Conservation (phyloP, 2,329 filamentous ascomycete genomes). For the Penicillium olsonii region DNA sequence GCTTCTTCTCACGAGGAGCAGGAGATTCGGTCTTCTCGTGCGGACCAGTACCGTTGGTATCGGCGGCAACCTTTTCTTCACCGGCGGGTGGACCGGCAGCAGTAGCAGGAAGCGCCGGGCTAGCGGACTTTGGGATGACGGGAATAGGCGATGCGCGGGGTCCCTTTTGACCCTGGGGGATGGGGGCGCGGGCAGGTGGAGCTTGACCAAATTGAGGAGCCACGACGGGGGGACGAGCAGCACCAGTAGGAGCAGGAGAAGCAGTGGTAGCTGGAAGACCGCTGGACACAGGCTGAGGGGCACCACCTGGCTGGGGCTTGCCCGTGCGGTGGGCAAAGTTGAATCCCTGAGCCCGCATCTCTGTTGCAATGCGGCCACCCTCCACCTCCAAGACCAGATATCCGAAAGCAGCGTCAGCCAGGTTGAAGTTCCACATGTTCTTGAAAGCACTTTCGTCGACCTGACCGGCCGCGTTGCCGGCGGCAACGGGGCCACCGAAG, state of each 20-base stretch:
- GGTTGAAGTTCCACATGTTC: conserved; percentile 99
- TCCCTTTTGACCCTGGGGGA: conserved; percentile 33
- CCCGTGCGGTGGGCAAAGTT: conserved; percentile 95
- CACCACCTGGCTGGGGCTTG: conserved; percentile 62
- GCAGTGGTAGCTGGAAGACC: conserved; percentile 34
- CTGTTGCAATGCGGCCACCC: conserved; percentile 91
- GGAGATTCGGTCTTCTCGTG: conserved; percentile 49
- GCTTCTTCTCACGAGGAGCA: conserved; percentile 60
- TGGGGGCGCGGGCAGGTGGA: conserved; percentile 35
- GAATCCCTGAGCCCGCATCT: conserved; percentile 98
- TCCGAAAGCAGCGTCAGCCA: conserved; percentile 95
- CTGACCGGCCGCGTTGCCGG: conserved; percentile 72
- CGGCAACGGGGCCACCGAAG: conserved; percentile 82
- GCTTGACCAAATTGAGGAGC: conserved; percentile 46
- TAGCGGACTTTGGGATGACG: conserved; percentile 42
- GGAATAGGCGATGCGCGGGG: conserved; percentile 44
- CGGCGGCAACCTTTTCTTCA: conserved; percentile 53
- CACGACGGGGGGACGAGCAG: conserved; percentile 36
- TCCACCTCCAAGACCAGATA: conserved; percentile 95
- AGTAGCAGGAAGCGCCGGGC: conserved; percentile 40
- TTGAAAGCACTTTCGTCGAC: conserved; percentile 99
- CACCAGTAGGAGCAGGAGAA: conserved; percentile 40
- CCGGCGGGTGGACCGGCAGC: conserved; percentile 45
- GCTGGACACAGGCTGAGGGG: conserved; percentile 27
- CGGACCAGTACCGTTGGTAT: conserved; percentile 54